These are phyloP conservation scores for Pleomassaria siparia DNA, from an alignment of 2,329 filamentous ascomycete species.

Conservation along the genomic window DNA sequence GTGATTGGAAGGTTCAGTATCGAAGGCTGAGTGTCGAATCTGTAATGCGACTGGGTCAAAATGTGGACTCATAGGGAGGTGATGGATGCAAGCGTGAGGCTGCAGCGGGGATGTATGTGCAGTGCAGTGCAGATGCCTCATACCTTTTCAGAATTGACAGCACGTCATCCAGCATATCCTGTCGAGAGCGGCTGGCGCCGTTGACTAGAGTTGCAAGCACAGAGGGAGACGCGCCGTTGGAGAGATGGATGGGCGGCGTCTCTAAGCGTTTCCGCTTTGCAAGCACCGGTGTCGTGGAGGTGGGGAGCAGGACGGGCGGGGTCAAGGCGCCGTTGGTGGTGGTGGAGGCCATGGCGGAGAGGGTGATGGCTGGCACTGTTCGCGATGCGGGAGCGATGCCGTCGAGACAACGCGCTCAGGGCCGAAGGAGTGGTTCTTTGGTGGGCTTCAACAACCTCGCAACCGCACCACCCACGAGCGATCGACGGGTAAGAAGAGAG, in stretches of 20 bases:
- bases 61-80: conserved; percentile 6
- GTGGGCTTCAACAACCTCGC: conserved; percentile 3
- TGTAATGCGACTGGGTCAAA: conserved; percentile 17
- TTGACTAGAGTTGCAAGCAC: conserved; percentile 18
- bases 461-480: conserved; percentile 8
- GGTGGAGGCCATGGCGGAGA: conserved; percentile 33
- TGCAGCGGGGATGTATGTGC: too few species aligned
- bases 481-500: background rate
- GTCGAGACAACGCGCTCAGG: conserved; percentile 39
- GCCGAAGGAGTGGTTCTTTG: conserved; percentile 13
- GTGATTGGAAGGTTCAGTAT: conserved; percentile 45
- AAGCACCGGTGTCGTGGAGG: conserved; percentile 30
- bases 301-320: conserved; percentile 31
- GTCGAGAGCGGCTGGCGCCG: conserved; percentile 27
- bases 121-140: background rate
- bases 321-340: conserved; percentile 41
- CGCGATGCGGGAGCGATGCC: conserved; percentile 32
- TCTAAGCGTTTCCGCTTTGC: conserved; percentile 51
- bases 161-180: conserved; percentile 43
- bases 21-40: conserved; percentile 50
- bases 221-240: conserved; percentile 32
- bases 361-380: conserved; percentile 21
- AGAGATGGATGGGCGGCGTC: conserved; percentile 25
- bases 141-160: conserved; percentile 47
- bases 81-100: background rate